Base-by-base conservation (phyloP, 257 asterid genomes). In the Henckelia pumila region DNA sequence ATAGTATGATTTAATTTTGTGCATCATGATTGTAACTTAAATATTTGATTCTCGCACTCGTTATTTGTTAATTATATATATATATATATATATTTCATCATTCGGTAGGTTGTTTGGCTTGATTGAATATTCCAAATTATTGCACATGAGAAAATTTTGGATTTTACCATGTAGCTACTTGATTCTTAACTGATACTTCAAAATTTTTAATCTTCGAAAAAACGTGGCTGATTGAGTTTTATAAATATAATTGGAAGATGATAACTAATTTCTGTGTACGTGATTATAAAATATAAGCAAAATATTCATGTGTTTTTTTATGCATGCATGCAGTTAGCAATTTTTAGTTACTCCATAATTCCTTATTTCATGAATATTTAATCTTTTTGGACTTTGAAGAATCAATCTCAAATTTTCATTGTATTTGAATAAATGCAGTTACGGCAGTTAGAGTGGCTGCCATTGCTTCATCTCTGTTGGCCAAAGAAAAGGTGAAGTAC, bases 391-490 rank as follows among this genome's bases (percentile, higher is more conserved):
- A 19, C 14, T 24, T 70, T 2, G 13, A 25, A 35, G 40, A 47
- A 47, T 1, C 17, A 2, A 26, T 26, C 28, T 32, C 32, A 26
- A 14, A 6, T 47, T 50, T 47, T 47, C 23, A 4, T 20, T 20
- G 55, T n/a, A 8, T 22, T 21, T 49, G 13, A 21, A 29, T 21
- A 8, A 64, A 72, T 55, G 16, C 74, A 76, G 80, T 76, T 32
- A 71, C 80, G 13, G 26, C 74, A 16, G 59, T 72, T 30, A 63
- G 58, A 0, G 71, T 67, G 0, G 64, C 59, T 7, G 56, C 64
- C 4, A 11, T 19, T 33, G 80, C 80, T 56, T 47, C 73, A 29
- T 61, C 71, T 5, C 25, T 76, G 55, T 25, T 76, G 63, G 22
- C 59, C 32, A 19, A 62, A 44, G 64, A 35, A 40, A 57, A 47